Evolutionary conservation across 1,139 yeast species (phyloP).

Genomic region (Kodamaea arcana): DNA sequence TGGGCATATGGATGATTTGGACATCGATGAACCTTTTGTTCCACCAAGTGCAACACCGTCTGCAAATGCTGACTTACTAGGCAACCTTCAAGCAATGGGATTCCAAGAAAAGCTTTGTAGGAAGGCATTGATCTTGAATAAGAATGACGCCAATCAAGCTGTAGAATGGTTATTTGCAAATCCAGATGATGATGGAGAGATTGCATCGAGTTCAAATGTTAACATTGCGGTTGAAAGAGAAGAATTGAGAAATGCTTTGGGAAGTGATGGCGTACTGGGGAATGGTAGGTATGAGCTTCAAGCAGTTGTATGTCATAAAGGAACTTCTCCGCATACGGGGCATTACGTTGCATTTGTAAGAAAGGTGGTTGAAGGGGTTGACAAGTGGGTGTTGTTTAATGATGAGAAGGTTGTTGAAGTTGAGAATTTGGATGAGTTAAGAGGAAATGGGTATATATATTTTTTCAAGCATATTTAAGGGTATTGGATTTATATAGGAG

Average conservation of each 20-base stretch:
- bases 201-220: constrained; percentile 12
- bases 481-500: no score
- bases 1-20: constrained; percentile 81
- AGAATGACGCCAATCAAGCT: constrained; percentile 65
- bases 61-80: constrained; percentile 39
- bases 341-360: constrained; percentile 87
- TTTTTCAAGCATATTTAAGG: constrained; percentile 26
- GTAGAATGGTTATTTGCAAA: constrained; percentile 86
- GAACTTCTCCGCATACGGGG: constrained; percentile 90
- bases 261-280: constrained; percentile 10
- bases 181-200: constrained; percentile 61
- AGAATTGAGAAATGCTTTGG: constrained; percentile 13
- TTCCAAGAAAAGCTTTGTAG: constrained; percentile 57
- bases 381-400: constrained; percentile 81
- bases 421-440: constrained; percentile 61
- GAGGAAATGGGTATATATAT: constrained; percentile 61
- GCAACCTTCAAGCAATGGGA: constrained; percentile 70
- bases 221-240: constrained; percentile 15
- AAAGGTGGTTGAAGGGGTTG: constrained; percentile 31
- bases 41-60: background rate
- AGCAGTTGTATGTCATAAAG: constrained; percentile 89
- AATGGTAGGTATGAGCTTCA: constrained; percentile 45
- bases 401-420: constrained; percentile 89
- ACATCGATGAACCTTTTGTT: constrained; percentile 61
- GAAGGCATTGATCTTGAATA: constrained; percentile 61